These are phyloP conservation scores for Candida sphagnicola DNA, from an alignment of 805 yeast genomes.

Conservation along the genomic window DNA sequence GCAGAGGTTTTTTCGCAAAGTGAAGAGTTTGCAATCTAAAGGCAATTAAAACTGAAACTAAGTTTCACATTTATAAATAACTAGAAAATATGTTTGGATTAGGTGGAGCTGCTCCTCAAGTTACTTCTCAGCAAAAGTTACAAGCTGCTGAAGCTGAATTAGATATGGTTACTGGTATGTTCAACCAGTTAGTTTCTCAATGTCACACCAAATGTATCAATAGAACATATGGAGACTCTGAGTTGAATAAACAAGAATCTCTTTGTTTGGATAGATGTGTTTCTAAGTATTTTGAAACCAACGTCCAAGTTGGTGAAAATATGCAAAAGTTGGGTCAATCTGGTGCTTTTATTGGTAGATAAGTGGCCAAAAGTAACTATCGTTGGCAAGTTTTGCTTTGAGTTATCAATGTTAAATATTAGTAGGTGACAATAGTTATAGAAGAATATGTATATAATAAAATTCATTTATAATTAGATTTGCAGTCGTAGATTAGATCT, in stretches of 20 bases:
- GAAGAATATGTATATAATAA: neutral
- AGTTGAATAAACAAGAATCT: slow-evolving; percentile 73
- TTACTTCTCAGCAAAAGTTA: slow-evolving; percentile 70
- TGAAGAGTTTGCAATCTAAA: slow-evolving; percentile 5
- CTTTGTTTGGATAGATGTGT: slow-evolving; percentile 95
- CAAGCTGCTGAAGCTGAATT: slow-evolving; percentile 95
- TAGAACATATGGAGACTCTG: slow-evolving; percentile 64
- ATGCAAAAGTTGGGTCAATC: slow-evolving; percentile 47
- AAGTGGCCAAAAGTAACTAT: slow-evolving; percentile 10
- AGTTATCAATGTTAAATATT: too few species aligned
- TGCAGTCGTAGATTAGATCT: too few species aligned
- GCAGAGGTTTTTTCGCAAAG: slow-evolving; percentile 1
- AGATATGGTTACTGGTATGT: slow-evolving; percentile 97
- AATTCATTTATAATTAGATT: too few species aligned
- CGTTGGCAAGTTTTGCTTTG: too few species aligned
- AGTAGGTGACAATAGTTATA: neutral
- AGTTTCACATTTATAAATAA: slow-evolving; percentile 2
- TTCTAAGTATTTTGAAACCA: slow-evolving; percentile 89
- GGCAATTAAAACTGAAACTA: neutral
- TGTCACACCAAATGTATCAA: slow-evolving; percentile 85
- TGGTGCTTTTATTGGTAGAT: slow-evolving; percentile 45
- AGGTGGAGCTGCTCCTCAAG: slow-evolving; percentile 71
- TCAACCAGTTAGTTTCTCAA: slow-evolving; percentile 84
- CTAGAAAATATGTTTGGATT: slow-evolving; percentile 59
- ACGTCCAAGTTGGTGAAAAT: slow-evolving; percentile 87